Percentiles rank a stretch among this genome's conserved stretches.
These are phyloP conservation scores for Phlebiopsis flavidoalba DNA, from an alignment of 768 basidiomycete species.

Conservation along the genomic window DNA sequence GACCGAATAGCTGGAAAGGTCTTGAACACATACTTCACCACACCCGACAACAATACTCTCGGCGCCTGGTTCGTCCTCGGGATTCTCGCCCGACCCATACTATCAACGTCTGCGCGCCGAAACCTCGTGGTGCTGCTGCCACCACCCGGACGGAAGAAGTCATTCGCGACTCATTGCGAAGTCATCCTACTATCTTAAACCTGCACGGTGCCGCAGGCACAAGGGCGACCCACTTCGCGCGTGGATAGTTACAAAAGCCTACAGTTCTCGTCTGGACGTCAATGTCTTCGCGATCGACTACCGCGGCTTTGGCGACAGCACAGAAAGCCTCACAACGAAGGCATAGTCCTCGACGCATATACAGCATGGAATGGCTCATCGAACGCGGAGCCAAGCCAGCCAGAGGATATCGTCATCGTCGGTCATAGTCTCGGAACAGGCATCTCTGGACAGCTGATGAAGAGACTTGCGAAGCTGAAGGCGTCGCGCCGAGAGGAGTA, in stretches of 20 bases:
- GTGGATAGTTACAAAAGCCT: conserved; percentile 63
- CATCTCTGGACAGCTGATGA: conserved; percentile 45
- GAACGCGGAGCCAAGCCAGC: conserved; percentile 47
- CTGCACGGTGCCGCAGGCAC: conserved; percentile 89
- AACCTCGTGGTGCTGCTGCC: conserved; percentile 10
- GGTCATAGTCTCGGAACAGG: conserved; percentile 92
- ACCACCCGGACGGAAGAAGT: conserved; percentile 30
- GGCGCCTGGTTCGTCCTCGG: conserved; percentile 86
- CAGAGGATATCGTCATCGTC: conserved; percentile 62
- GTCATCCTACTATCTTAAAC: conserved; percentile 79
- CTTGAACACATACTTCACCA: conserved; percentile 61
- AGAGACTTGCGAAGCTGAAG: conserved; percentile 34
- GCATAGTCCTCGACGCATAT: conserved; percentile 66
- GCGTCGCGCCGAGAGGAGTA: conserved; percentile 33
- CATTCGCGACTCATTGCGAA: conserved; percentile 48
- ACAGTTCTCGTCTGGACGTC: conserved; percentile 57
- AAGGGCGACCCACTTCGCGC: conserved; percentile 60
- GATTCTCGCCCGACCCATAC: conserved; percentile 29
- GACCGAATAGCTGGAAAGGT: conserved; percentile 64
- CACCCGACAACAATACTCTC: conserved; percentile 71
- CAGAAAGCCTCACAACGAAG: conserved; percentile 73
- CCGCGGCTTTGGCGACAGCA: conserved; percentile 87
- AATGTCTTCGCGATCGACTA: conserved; percentile 90
- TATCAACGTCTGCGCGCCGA: conserved; percentile 19
- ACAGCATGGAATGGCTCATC: conserved; percentile 78